These are phyloP conservation scores for Boletus subcaerulescens DNA, from an alignment of 768 basidiomycete species.

Conservation along the genomic window DNA sequence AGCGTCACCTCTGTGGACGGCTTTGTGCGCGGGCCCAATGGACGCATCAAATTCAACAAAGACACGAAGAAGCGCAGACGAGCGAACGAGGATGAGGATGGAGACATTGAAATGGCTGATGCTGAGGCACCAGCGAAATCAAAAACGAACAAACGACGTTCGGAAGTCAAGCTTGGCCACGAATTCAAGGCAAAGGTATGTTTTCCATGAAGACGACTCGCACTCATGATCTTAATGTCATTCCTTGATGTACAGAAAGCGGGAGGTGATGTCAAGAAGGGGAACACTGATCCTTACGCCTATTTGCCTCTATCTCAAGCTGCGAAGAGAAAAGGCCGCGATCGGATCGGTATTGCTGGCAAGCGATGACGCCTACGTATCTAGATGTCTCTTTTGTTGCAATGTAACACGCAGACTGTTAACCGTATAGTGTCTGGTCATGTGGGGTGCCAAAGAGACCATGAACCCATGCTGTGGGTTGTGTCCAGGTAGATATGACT, in stretches of 20 bases:
- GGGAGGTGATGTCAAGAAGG: slow-evolving; percentile 89
- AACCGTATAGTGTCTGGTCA: slow-evolving; percentile 72
- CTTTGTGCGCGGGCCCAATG: slow-evolving; percentile 79
- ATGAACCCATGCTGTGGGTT: slow-evolving; percentile 61
- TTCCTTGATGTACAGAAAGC: slow-evolving; percentile 61
- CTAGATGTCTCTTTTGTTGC: not conserved
- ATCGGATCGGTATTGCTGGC: slow-evolving; percentile 57
- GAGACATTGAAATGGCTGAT: slow-evolving; percentile 77
- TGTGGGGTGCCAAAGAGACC: slow-evolving; percentile 69
- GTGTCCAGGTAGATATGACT: slow-evolving; percentile 43
- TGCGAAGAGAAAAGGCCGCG: slow-evolving; percentile 56
- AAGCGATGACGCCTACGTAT: slow-evolving; percentile 44
- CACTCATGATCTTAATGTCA: slow-evolving; percentile 4
- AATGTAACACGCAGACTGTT: slow-evolving; percentile 12
- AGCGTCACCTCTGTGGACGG: slow-evolving; percentile 84
- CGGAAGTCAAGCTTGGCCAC: slow-evolving; percentile 62
- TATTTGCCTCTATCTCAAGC: slow-evolving; percentile 85
- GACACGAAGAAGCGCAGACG: slow-evolving; percentile 91
- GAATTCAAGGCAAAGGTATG: slow-evolving; percentile 96
- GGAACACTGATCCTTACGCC: slow-evolving; percentile 87
- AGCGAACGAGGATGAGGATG: slow-evolving; percentile 57
- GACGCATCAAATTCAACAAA: slow-evolving; percentile 93
- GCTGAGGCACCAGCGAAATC: slow-evolving; percentile 42
- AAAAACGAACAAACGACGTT: slow-evolving; percentile 53
- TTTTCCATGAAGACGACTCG: slow-evolving; percentile 4